These are phyloP conservation scores for Magnusiomyces ingens DNA, from an alignment of 1,139 yeast species.

Conservation along the genomic window DNA sequence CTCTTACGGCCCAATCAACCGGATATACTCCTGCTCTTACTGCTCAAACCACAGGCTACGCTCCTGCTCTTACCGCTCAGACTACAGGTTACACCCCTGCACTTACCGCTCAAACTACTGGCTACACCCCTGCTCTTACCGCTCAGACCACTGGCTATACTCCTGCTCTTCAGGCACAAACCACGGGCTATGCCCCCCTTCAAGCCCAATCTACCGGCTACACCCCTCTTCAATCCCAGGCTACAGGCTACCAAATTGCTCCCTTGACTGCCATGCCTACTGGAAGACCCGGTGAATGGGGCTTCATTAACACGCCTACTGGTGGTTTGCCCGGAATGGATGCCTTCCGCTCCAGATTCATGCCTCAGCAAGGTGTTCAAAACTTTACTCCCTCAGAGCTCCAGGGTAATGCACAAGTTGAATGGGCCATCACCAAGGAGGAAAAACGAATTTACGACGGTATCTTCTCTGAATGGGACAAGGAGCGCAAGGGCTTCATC, in stretches of 20 bases:
- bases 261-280: conserved; percentile 42
- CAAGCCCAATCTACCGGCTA: conserved; percentile 37
- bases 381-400: conserved; percentile 27
- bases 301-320: conserved; percentile 65
- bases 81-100: conserved; percentile 31
- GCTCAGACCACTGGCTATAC: conserved; percentile 25
- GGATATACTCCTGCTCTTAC: conserved; percentile 14
- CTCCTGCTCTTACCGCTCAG: conserved; percentile 28
- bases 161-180: conserved; percentile 36
- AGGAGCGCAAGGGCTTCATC: conserved; percentile 56
- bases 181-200: conserved; percentile 32
- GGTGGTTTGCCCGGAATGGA: conserved; percentile 73
- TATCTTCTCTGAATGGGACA: conserved; percentile 84
- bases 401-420: conserved; percentile 33
- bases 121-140: conserved; percentile 34
- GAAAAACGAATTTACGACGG: conserved; percentile 84
- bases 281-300: conserved; percentile 80
- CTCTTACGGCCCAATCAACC: conserved; percentile 19
- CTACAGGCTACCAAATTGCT: conserved; percentile 26
- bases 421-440: conserved; percentile 77
- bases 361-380: conserved; percentile 54
- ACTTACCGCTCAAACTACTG: conserved; percentile 35
- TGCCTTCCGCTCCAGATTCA: conserved; percentile 66
- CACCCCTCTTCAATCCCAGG: conserved; percentile 32
- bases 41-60: conserved; percentile 29